Percentiles rank a stretch among this genome's conserved stretches.
These are phyloP conservation scores for Jasminum sambac DNA, from an alignment of 257 asterid genomes.

Conservation along the genomic window DNA sequence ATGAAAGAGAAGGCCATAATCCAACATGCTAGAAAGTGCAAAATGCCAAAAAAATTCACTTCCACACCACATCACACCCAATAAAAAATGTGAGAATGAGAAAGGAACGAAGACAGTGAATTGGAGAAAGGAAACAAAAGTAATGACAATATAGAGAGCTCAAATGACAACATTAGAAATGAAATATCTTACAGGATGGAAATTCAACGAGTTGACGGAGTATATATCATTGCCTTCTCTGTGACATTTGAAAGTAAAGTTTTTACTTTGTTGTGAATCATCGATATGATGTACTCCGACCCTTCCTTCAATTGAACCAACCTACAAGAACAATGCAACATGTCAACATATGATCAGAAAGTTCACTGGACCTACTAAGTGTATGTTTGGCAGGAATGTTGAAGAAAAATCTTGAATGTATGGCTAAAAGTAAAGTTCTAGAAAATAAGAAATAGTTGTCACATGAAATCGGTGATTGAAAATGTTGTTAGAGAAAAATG, in stretches of 20 bases:
- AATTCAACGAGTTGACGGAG: conserved; percentile 88
- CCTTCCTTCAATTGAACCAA: conserved; percentile 98
- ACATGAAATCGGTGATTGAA: too few species aligned
- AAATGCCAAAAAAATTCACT: background rate
- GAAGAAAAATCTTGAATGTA: too few species aligned
- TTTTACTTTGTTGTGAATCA: conserved; percentile 72
- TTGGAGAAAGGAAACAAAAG: background rate
- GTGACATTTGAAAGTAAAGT: conserved; percentile 98
- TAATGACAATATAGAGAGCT: conserved; percentile 5
- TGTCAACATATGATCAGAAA: conserved; percentile 3
- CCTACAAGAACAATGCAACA: conserved; percentile 44
- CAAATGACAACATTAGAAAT: conserved; percentile 6
- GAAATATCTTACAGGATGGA: conserved; percentile 83
- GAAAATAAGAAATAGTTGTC: too few species aligned
- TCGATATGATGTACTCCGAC: conserved; percentile 97
- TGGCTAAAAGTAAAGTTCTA: too few species aligned
- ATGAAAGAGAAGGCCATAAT: background rate
- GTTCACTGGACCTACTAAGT: background rate
- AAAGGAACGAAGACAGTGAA: background rate
- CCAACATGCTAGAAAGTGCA: background rate
- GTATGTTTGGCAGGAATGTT: too few species aligned
- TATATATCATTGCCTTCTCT: conserved; percentile 83
- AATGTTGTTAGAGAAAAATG: too few species aligned
- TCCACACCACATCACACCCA: background rate
- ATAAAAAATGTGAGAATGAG: background rate